These are phyloP conservation scores for Huntiella savannae DNA, from an alignment of 2,329 filamentous ascomycete species.

Conservation along the genomic window DNA sequence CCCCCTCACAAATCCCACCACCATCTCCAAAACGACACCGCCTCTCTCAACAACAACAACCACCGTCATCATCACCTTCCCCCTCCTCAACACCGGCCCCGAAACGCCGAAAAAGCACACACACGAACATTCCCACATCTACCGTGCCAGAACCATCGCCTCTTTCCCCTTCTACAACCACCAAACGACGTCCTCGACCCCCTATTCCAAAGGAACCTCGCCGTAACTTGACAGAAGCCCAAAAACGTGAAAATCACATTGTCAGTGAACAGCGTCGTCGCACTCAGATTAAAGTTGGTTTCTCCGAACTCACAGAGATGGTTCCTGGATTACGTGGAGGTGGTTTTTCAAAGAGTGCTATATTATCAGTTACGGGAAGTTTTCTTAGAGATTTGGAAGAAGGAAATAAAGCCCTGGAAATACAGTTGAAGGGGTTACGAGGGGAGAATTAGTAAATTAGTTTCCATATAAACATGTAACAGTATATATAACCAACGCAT, in stretches of 20 bases:
- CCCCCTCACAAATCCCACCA: background rate
- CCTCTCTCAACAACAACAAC: background rate
- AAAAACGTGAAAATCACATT: conserved; percentile 76
- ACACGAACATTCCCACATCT: background rate
- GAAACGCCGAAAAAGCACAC: background rate
- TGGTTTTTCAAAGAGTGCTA: conserved; percentile 66
- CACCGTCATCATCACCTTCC: background rate
- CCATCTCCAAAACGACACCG: conserved; percentile 7
- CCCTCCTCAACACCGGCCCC: background rate
- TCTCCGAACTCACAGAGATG: conserved; percentile 57
- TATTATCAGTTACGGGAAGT: conserved; percentile 55
- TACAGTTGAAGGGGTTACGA: background rate
- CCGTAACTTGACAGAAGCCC: conserved; percentile 61
- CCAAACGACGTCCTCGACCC: conserved; percentile 16
- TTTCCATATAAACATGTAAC: background rate
- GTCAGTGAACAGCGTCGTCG: conserved; percentile 72
- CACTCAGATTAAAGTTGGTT: conserved; percentile 64
- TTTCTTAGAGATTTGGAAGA: conserved; percentile 56
- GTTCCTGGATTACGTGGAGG: conserved; percentile 58
- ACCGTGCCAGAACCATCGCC: conserved; percentile 14
- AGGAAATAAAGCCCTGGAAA: conserved; percentile 43
- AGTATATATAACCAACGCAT: background rate
- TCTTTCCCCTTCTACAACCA: conserved; percentile 24
- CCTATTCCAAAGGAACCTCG: conserved; percentile 27
- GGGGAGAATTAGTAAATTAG: background rate